These are phyloP conservation scores for Rhodofomes roseus DNA, from an alignment of 1,284 basidiomycete species.

Conservation along the genomic window DNA sequence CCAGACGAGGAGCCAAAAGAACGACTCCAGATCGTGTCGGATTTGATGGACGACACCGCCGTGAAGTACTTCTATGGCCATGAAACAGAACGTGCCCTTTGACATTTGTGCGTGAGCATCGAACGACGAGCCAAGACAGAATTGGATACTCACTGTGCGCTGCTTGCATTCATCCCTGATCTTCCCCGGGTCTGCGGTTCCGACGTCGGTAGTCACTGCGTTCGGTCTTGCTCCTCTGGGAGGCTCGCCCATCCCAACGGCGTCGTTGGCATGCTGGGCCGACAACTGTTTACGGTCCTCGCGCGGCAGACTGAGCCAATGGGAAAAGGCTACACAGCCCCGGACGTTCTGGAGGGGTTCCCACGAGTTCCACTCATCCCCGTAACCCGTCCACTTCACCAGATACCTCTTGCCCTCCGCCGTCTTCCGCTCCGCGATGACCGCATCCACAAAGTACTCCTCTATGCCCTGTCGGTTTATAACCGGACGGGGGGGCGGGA, in stretches of 20 bases:
- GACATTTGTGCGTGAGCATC: not conserved
- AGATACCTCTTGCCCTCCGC: not conserved
- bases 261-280: too few relatives aligned
- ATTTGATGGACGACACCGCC: not conserved
- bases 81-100: constrained; percentile 12
- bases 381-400: not conserved
- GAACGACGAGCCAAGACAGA: too few relatives aligned
- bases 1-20: constrained; percentile 15
- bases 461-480: not conserved
- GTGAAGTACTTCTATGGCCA: constrained; percentile 2
- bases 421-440: not conserved
- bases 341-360: too few relatives aligned
- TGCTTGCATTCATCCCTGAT: constrained; percentile 1
- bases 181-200: too few relatives aligned
- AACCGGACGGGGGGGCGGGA: too few relatives aligned
- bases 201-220: too few relatives aligned
- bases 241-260: too few relatives aligned
- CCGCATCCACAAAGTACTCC: not conserved
- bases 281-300: too few relatives aligned
- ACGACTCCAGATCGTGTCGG: constrained; percentile 15
- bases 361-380: too few relatives aligned
- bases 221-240: too few relatives aligned
- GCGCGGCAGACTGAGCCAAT: too few relatives aligned
- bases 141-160: not conserved
- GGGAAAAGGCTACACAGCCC: too few relatives aligned